Percentiles rank a stretch among this genome's conserved stretches.
These are phyloP conservation scores for Fomitopsis betulina DNA, from an alignment of 1,284 basidiomycete species.

Conservation along the genomic window DNA sequence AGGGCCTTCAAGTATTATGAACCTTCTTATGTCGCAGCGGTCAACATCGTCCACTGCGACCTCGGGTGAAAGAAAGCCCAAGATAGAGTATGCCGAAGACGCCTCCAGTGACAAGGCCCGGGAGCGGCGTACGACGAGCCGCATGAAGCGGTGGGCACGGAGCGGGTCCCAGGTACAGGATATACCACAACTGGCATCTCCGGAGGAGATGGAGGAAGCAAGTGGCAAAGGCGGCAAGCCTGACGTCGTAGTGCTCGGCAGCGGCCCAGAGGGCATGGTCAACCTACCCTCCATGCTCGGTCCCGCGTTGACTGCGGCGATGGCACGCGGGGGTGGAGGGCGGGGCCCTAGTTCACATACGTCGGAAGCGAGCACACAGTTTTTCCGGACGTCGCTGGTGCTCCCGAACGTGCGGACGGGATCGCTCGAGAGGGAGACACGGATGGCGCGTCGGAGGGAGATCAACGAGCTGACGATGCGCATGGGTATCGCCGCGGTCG, in stretches of 20 bases:
- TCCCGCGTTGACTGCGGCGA: conserved; percentile 13
- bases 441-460: conserved; percentile 61
- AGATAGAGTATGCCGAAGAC: conserved; percentile 59
- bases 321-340: conserved; percentile 13
- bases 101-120: conserved; percentile 57
- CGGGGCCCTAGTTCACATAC: conserved; percentile 9
- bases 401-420: conserved; percentile 62
- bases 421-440: conserved; percentile 49
- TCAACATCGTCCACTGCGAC: conserved; percentile 11
- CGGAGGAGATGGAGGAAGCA: conserved; percentile 33
- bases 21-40: conserved; percentile 14
- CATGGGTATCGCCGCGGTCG: conserved; percentile 73
- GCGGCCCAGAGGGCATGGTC: conserved; percentile 18
- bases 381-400: conserved; percentile 70
- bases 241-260: conserved; percentile 51
- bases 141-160: conserved; percentile 68
- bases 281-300: conserved; percentile 22
- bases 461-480: conserved; percentile 77
- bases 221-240: conserved; percentile 30
- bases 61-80: conserved; percentile 20
- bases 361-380: conserved; percentile 32
- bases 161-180: conserved; percentile 50
- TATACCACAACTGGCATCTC: conserved; percentile 47
- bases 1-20: conserved; percentile 34
- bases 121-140: conserved; percentile 62